A percentile compares a stretch with the other conserved stretches of the same genome.
Evolutionary conservation across 371 early-diverging fungal species (phyloP).

Genomic region (Batkoa obscura): DNA sequence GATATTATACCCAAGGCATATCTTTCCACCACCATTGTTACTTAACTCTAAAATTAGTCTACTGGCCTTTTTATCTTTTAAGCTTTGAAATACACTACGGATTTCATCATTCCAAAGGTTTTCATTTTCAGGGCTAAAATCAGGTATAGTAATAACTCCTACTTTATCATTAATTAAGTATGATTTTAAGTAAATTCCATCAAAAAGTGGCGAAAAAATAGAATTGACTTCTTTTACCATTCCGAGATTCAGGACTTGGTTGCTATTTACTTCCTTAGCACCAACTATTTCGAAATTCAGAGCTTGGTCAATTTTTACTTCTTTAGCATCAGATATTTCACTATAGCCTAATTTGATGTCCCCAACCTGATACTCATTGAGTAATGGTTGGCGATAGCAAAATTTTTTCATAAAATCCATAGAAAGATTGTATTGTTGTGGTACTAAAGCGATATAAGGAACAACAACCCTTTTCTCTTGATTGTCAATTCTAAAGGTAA

Average conservation of each 20-base stretch:
- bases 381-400: background rate
- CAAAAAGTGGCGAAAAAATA: background rate
- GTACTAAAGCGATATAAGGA: background rate
- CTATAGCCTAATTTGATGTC: background rate
- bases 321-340: background rate
- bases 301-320: no score
- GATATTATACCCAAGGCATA: background rate
- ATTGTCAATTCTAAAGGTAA: background rate
- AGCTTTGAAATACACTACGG: background rate
- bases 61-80: background rate
- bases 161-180: background rate
- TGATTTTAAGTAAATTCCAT: background rate
- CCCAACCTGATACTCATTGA: background rate
- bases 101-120: background rate
- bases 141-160: background rate
- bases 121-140: background rate
- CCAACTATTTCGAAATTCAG: background rate
- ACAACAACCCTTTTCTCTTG: background rate
- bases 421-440: background rate
- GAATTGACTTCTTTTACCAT: background rate
- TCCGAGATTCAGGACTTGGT: background rate
- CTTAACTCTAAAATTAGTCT: background rate
- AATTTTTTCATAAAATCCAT: background rate
- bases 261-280: background rate
- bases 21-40: slow-evolving; percentile 1